These are phyloP conservation scores for Linderniella brevidens DNA, from an alignment of 257 asterid species.

Conservation along the genomic window DNA sequence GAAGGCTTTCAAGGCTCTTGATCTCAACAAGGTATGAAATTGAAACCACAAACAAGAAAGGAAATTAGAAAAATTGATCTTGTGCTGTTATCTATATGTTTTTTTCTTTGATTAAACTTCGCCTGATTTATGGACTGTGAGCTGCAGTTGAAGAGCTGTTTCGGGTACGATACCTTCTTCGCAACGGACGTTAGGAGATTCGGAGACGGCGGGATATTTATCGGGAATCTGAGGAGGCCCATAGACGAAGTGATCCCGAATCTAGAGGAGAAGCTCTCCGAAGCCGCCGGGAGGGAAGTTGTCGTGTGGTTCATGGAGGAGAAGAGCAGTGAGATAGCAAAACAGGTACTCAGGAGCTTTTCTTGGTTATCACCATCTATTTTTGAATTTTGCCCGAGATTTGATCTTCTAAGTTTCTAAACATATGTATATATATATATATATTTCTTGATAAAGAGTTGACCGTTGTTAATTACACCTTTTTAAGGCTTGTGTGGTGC, in stretches of 20 bases:
- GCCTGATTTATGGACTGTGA: neutral
- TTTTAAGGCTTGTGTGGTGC: slow-evolving; percentile 78
- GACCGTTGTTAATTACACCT: slow-evolving; percentile 5
- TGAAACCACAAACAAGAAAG: no score
- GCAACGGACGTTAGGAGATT: slow-evolving; percentile 84
- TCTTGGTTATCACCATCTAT: no score
- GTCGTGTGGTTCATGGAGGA: slow-evolving; percentile 92
- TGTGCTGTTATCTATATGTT: neutral
- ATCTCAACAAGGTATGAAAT: slow-evolving; percentile 66
- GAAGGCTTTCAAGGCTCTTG: slow-evolving; percentile 76
- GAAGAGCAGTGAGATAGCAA: slow-evolving; percentile 46
- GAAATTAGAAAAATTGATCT: neutral
- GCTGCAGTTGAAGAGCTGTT: slow-evolving; percentile 69
- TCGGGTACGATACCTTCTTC: slow-evolving; percentile 77
- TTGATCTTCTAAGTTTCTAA: no score
- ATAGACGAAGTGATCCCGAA: slow-evolving; percentile 74
- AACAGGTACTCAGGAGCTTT: slow-evolving; percentile 84
- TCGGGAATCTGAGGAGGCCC: slow-evolving; percentile 81
- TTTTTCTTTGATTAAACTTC: neutral
- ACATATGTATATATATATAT: no score
- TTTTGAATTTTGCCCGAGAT: no score
- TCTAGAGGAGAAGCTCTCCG: slow-evolving; percentile 71
- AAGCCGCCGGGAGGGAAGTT: slow-evolving; percentile 86
- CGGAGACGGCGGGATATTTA: slow-evolving; percentile 84
- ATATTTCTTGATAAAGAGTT: neutral